A percentile compares a stretch with the other conserved stretches of the same genome.
Evolutionary conservation across 1,139 yeast species (phyloP).

Genomic region (Yamadazyma siamensis): DNA sequence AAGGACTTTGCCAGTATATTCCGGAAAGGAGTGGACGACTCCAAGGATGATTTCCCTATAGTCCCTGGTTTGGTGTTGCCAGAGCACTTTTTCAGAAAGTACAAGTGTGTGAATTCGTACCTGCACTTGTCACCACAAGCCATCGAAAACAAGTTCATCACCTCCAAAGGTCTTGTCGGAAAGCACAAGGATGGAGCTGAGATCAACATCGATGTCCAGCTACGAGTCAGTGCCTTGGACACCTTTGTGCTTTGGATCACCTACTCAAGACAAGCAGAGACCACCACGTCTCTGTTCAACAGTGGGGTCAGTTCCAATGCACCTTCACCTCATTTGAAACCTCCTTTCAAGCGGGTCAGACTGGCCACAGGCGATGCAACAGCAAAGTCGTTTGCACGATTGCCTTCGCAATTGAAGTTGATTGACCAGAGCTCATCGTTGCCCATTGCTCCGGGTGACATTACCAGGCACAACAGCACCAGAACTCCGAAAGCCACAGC

Average conservation of each 20-base stretch:
- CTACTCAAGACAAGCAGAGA: constrained; percentile 51
- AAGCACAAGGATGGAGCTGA: constrained; percentile 65
- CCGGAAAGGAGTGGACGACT: constrained; percentile 42
- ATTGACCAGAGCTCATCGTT: constrained; percentile 31
- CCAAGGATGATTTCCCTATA: constrained; percentile 32
- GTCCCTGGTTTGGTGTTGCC: constrained; percentile 67
- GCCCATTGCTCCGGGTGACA: constrained; percentile 19
- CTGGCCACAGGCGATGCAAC: constrained; percentile 13
- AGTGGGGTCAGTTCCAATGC: background rate
- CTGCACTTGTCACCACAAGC: no score
- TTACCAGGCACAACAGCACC: constrained; percentile 36
- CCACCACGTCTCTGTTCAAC: constrained; percentile 1
- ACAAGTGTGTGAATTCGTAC: constrained; percentile 26
- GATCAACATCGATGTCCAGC: constrained; percentile 71
- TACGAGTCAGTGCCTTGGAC: constrained; percentile 63
- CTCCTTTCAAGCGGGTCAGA: constrained; percentile 11
- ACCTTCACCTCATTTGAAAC: constrained; percentile 2
- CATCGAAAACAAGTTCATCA: constrained; percentile 40
- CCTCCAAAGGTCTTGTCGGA: constrained; percentile 65
- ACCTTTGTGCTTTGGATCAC: constrained; percentile 82
- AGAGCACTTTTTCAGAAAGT: constrained; percentile 81
- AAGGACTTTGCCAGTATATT: constrained; percentile 64
- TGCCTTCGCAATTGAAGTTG: constrained; percentile 59
- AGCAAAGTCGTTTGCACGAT: constrained; percentile 13
- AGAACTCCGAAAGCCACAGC: constrained; percentile 18